These are phyloP conservation scores for Euphrasia arctica DNA, from an alignment of 305 asterid species.

Conservation along the genomic window DNA sequence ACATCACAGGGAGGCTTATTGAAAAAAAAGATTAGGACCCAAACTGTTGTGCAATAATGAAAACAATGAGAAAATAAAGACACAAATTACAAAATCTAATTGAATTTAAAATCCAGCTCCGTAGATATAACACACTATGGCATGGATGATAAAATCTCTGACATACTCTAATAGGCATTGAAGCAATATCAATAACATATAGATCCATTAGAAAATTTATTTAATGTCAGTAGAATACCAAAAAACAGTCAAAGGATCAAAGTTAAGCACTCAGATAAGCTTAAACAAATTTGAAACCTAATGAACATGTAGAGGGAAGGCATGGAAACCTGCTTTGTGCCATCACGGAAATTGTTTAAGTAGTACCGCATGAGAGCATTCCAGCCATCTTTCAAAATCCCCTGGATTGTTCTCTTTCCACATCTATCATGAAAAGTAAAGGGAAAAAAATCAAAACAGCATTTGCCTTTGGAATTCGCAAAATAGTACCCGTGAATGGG, in stretches of 20 bases:
- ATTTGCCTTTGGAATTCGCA: background rate
- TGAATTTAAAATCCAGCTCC: constrained; percentile 3
- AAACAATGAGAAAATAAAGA: background rate
- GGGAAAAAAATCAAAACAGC: background rate
- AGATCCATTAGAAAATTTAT: constrained; percentile 23
- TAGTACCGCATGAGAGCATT: constrained; percentile 96
- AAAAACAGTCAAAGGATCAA: constrained; percentile 19
- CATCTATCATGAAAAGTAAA: constrained; percentile 41
- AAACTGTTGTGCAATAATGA: constrained; percentile 5
- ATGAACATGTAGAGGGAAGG: constrained; percentile 25
- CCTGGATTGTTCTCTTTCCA: constrained; percentile 85
- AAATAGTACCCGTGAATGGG: too few relatives aligned
- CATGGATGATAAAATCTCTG: background rate
- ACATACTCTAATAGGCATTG: constrained; percentile 5
- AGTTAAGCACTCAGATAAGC: constrained; percentile 12
- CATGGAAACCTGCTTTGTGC: constrained; percentile 88
- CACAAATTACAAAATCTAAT: constrained; percentile 13
- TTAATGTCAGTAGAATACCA: background rate
- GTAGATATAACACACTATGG: background rate
- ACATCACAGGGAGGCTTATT: constrained; percentile 13
- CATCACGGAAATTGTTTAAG: constrained; percentile 93
- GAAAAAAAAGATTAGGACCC: constrained; percentile 19
- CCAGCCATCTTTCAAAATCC: constrained; percentile 77
- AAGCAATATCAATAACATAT: constrained; percentile 12
- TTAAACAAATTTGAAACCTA: constrained; percentile 24